phyloP scores from a whole-genome alignment of 73 alveolate genomes.

The Paramecium caudatum region DNA sequence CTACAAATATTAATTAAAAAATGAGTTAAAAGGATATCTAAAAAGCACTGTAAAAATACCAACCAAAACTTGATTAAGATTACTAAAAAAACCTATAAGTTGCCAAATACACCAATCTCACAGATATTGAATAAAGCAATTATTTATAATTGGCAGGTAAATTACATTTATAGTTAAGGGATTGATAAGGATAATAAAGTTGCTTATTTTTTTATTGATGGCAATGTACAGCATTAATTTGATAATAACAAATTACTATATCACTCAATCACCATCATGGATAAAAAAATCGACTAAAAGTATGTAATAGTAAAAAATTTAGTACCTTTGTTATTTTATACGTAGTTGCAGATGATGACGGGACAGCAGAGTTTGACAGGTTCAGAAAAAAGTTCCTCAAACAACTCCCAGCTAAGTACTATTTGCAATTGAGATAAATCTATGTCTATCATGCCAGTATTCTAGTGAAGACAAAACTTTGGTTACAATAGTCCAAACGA shows the following conservation, averaged over 20 bases:
- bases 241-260: not conserved
- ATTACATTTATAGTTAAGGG: not conserved
- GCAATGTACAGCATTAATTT: not conserved
- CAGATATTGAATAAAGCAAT: slow-evolving; percentile 46
- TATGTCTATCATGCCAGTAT: slow-evolving; percentile 36
- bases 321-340: slow-evolving; percentile 34
- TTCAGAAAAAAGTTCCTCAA: slow-evolving; percentile 19
- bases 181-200: not conserved
- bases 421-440: not conserved
- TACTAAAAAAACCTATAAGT: slow-evolving; percentile 10
- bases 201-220: slow-evolving; percentile 20
- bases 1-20: not conserved
- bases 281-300: slow-evolving; percentile 36
- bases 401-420: slow-evolving; percentile 43
- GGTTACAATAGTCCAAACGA: not conserved
- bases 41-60: slow-evolving; percentile 7
- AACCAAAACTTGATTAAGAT: slow-evolving; percentile 34
- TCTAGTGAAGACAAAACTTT: not conserved
- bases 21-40: slow-evolving; percentile 16
- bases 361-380: not conserved
- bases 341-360: slow-evolving; percentile 4
- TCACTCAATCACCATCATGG: not conserved
- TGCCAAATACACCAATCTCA: slow-evolving; percentile 38
- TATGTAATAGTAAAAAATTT: slow-evolving; percentile 10
- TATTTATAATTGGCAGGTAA: slow-evolving; percentile 23